A percentile compares a stretch with the other conserved stretches of the same genome.
phyloP scores from a whole-genome alignment of 805 yeast genomes.

The Candida boidinii region DNA sequence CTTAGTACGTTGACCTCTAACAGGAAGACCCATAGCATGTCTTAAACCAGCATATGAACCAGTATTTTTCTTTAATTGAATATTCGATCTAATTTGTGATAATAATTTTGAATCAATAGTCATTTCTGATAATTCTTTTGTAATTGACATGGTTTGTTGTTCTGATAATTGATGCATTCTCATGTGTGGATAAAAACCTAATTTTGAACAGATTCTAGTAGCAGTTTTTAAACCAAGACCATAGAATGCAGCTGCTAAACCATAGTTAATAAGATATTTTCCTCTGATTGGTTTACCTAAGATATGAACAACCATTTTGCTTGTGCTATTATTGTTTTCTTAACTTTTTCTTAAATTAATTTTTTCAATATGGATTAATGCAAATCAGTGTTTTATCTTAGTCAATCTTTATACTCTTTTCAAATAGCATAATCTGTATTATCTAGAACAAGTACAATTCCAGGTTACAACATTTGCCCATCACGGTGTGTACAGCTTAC shows the following conservation, averaged over 20 bases:
- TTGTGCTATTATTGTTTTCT: not conserved
- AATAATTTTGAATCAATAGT: constrained; percentile 75
- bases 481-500: too few species aligned
- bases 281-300: constrained; percentile 44
- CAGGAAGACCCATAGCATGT: constrained; percentile 78
- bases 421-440: not conserved
- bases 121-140: constrained; percentile 79
- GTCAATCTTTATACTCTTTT: not conserved
- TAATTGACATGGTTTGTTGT: constrained; percentile 74
- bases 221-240: constrained; percentile 81
- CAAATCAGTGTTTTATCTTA: too few species aligned
- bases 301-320: constrained; percentile 41
- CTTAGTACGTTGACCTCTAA: constrained; percentile 85
- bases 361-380: not conserved
- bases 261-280: constrained; percentile 30
- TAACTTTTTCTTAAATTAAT: not conserved
- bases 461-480: too few species aligned
- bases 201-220: constrained; percentile 68
- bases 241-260: constrained; percentile 72
- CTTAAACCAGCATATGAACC: constrained; percentile 86
- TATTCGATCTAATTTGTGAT: constrained; percentile 70
- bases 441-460: constrained; percentile 2
- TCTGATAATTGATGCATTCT: constrained; percentile 89
- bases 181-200: constrained; percentile 90
- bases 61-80: constrained; percentile 65